Conservation (phyloP, 2,329 filamentous ascomycete species). For the Botrytis tulipae region DNA sequence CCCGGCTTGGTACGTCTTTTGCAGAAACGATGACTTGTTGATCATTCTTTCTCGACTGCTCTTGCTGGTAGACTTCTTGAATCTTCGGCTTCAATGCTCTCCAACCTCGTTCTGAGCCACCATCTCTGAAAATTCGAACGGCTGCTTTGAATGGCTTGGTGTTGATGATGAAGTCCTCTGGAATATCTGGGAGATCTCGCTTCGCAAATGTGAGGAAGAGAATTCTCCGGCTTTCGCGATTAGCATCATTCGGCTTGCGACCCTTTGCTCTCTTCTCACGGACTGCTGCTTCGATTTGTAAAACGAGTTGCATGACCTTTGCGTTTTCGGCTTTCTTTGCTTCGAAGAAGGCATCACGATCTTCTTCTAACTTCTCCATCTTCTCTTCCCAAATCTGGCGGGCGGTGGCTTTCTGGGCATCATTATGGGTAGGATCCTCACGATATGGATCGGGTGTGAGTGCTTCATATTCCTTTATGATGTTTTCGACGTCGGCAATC, state of each 20-base stretch:
- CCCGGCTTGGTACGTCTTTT: background rate
- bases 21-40: background rate
- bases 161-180: conserved; percentile 30
- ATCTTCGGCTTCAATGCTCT: conserved; percentile 38
- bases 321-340: conserved; percentile 33
- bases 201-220: conserved; percentile 33
- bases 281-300: conserved; percentile 33
- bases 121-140: conserved; percentile 36
- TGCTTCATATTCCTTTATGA: conserved; percentile 35
- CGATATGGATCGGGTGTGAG: conserved; percentile 31
- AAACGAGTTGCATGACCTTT: conserved; percentile 34
- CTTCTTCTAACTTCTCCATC: conserved; percentile 30
- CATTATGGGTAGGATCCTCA: conserved; percentile 31
- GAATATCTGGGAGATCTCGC: conserved; percentile 34
- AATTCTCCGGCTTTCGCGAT: conserved; percentile 31
- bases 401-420: conserved; percentile 31
- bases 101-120: conserved; percentile 38
- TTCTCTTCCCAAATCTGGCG: conserved; percentile 28
- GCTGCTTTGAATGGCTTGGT: conserved; percentile 35
- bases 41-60: background rate
- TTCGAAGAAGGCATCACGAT: conserved; percentile 31
- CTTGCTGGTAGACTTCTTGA: conserved; percentile 29
- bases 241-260: conserved; percentile 31
- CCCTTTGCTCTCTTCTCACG: conserved; percentile 28
- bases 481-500: conserved; percentile 29